Base-by-base conservation (phyloP, 1,284 basidiomycete species). In the Pyrrhoderma lamaoense region DNA sequence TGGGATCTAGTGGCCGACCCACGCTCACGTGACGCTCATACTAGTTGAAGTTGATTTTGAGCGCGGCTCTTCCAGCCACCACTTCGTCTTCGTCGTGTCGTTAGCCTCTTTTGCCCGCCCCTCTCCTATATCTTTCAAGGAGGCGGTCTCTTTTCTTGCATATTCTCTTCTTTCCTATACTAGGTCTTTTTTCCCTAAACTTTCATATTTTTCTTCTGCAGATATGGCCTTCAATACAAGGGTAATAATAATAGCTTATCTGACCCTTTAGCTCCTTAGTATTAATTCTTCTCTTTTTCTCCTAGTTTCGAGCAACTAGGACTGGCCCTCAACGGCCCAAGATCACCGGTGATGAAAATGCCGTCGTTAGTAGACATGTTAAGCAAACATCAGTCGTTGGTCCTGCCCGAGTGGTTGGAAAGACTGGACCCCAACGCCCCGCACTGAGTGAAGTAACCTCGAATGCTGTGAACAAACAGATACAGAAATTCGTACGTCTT, bases 361-460 rank as follows among this genome's bases (percentile, higher is more conserved):
- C 53, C 45, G 35, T 54, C 21, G 74, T 73, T 59, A 77, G 73
- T 61, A 78, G 71, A 66, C 79, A 85, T 60, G 60, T 72, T 43
- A 80, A 83, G 54, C 80, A 84, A 59, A 58, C 71, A 19, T 82
- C 82, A 14, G 59, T 68, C 50, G 60, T 65, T 36, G 71, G 70
- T 53, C 68, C 74, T 44, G 68, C 76, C 53, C 76, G 80, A 42
- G 57, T 59, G 11, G 53, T 58, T 65, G 61, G 62, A 37, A 57
- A 47, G 44, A 55, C 60, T 25, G 70, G 62, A 45, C 58, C 69
- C 40, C 71, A 75, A 59, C 77, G 85, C 58, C 71, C 79, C 25
- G 85, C 78, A 48, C 74, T 89, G 49, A 75, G 77, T 55, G 86
- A 89, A 68, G 83, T 89, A 55, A 83, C 82, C 18, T 76, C 74